These are phyloP conservation scores for Acorus gramineus DNA, from an alignment of 106 monocot genomes.

Conservation along the genomic window DNA sequence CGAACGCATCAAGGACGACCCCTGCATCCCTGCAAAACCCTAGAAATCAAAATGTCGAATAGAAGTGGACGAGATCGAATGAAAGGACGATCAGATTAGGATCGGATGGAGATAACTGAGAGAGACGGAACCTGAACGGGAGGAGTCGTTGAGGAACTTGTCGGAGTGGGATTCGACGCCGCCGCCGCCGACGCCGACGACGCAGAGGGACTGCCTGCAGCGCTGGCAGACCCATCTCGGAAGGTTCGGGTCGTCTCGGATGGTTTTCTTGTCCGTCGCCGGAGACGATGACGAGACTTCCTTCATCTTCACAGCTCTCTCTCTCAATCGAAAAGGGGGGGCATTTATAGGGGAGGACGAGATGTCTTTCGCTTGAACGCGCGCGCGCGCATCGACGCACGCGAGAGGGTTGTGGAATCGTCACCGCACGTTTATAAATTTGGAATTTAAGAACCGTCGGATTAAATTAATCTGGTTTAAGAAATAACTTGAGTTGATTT, in stretches of 20 bases:
- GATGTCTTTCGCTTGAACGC: too few species aligned
- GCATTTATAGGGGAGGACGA: too few species aligned
- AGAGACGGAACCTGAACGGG: conserved; percentile 52
- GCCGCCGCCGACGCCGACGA: conserved; percentile 84
- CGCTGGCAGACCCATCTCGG: conserved; percentile 83
- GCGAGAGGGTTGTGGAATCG: too few species aligned
- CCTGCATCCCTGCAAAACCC: conserved; percentile 45
- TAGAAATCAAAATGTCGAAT: too few species aligned
- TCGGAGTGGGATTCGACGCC: conserved; percentile 73
- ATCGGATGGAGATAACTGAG: not conserved
- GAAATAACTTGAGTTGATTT: too few species aligned
- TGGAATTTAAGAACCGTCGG: too few species aligned
- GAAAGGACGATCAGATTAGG: not conserved
- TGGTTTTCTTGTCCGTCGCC: conserved; percentile 8
- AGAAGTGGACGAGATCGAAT: not conserved
- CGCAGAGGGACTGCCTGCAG: conserved; percentile 63
- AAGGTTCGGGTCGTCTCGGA: conserved; percentile 52
- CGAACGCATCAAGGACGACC: conserved; percentile 40
- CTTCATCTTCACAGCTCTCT: too few species aligned
- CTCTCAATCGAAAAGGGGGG: too few species aligned
- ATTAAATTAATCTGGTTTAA: too few species aligned
- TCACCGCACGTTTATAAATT: too few species aligned
- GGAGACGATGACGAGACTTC: not conserved
- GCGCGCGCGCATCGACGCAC: too few species aligned
- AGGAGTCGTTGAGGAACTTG: conserved; percentile 63